Evolutionary conservation across 805 yeast genomes (phyloP).

Genomic region (Teunomyces barrocoloradensis): DNA sequence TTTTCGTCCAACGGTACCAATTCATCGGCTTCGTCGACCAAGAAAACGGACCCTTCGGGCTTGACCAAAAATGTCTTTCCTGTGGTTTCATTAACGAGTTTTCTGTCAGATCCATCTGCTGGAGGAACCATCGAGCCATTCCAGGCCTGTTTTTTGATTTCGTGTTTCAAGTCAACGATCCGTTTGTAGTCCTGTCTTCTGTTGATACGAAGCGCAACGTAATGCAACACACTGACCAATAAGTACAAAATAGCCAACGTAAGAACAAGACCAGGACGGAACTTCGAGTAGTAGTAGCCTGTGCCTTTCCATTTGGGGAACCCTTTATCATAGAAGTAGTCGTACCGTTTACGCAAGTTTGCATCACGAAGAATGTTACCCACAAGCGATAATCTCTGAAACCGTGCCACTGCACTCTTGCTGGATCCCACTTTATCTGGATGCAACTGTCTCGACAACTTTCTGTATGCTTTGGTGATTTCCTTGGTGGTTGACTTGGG

Average conservation of each 20-base stretch:
- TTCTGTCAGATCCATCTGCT: conserved; percentile 48
- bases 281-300: conserved; percentile 63
- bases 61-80: conserved; percentile 56
- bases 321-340: conserved; percentile 76
- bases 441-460: conserved; percentile 68
- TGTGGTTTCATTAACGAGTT: conserved; percentile 37
- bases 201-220: conserved; percentile 50
- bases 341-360: conserved; percentile 66
- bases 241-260: conserved; percentile 51
- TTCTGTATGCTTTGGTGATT: conserved; percentile 65
- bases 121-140: conserved; percentile 49
- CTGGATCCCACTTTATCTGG: conserved; percentile 67
- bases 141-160: conserved; percentile 56
- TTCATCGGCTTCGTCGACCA: conserved; percentile 38
- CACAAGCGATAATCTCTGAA: conserved; percentile 73
- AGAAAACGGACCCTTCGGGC: conserved; percentile 54
- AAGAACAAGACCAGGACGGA: conserved; percentile 60
- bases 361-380: conserved; percentile 65
- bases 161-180: conserved; percentile 48
- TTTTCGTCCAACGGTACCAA: conserved; percentile 44
- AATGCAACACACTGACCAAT: conserved; percentile 58
- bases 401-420: conserved; percentile 62
- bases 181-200: conserved; percentile 57
- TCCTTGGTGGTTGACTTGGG: conserved; percentile 50
- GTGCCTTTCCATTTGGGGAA: conserved; percentile 81